These are phyloP conservation scores for Asterionellopsis glacialis DNA, from an alignment of 108 stramenopile species.

Conservation along the genomic window DNA sequence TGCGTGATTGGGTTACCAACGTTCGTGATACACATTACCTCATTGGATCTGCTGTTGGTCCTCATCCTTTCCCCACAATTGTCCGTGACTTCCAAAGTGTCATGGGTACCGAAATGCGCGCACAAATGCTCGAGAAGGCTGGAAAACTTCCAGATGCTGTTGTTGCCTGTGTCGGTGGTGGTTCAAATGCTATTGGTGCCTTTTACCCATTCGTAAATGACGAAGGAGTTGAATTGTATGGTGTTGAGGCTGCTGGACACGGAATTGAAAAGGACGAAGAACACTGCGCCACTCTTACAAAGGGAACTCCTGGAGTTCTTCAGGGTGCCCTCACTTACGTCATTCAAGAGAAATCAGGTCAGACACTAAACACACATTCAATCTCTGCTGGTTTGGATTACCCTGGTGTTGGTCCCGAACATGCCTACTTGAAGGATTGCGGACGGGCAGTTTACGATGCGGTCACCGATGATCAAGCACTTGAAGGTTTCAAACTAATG, in stretches of 20 bases:
- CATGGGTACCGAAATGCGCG: slow-evolving; percentile 81
- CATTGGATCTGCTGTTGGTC: slow-evolving; percentile 95
- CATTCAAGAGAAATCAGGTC: slow-evolving; percentile 87
- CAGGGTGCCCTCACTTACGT: slow-evolving; percentile 93
- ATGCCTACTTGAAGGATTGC: slow-evolving; percentile 87
- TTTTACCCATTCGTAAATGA: slow-evolving; percentile 91
- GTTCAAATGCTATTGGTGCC: slow-evolving; percentile 95
- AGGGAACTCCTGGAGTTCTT: slow-evolving; percentile 90
- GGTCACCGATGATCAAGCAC: slow-evolving; percentile 88
- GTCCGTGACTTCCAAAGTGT: slow-evolving; percentile 94
- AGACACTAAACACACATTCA: slow-evolving; percentile 90
- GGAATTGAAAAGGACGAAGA: slow-evolving; percentile 73
- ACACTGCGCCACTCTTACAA: slow-evolving; percentile 89
- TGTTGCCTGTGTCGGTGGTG: slow-evolving; percentile 95
- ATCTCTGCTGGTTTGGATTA: slow-evolving; percentile 95
- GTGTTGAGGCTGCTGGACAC: slow-evolving; percentile 94
- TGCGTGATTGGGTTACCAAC: slow-evolving; percentile 98
- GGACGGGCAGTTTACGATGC: slow-evolving; percentile 88
- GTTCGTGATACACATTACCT: slow-evolving; percentile 94
- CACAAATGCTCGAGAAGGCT: slow-evolving; percentile 85
- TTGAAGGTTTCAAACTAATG: slow-evolving; percentile 90
- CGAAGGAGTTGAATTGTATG: slow-evolving; percentile 79
- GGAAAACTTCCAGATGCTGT: slow-evolving; percentile 90
- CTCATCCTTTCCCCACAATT: slow-evolving; percentile 97
- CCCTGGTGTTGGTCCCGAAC: slow-evolving; percentile 97